phyloP scores from a whole-genome alignment of 257 asterid species.

The Scutellaria baicalensis region DNA sequence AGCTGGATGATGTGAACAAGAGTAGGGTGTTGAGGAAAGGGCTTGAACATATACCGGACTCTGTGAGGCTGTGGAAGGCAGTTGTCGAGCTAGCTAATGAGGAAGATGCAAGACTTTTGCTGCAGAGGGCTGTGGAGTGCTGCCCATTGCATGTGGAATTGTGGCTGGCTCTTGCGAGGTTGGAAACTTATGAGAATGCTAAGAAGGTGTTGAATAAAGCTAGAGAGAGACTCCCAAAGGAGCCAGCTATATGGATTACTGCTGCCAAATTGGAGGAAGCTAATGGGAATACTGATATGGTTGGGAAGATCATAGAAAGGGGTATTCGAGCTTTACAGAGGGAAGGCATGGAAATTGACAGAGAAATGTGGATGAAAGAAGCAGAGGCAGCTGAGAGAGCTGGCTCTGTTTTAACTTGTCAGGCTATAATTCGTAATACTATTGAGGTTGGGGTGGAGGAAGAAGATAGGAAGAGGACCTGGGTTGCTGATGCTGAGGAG shows the following conservation, averaged over 20 bases:
- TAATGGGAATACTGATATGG: conserved; percentile 60
- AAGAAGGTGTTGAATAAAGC: conserved; percentile 84
- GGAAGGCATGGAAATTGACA: conserved; percentile 80
- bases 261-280: conserved; percentile 95
- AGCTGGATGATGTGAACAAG: conserved; percentile 59
- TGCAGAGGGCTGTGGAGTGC: conserved; percentile 84
- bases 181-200: conserved; percentile 74
- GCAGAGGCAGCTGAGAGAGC: conserved; percentile 96
- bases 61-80: conserved; percentile 93
- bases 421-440: conserved; percentile 74
- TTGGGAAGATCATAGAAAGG: conserved; percentile 73
- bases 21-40: conserved; percentile 79
- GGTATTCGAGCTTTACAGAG: conserved; percentile 78
- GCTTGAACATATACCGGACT: conserved; percentile 75
- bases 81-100: conserved; percentile 89
- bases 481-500: conserved; percentile 99
- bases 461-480: conserved; percentile 89
- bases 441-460: conserved; percentile 87
- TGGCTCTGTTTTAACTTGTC: conserved; percentile 79
- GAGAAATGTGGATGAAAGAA: conserved; percentile 94
- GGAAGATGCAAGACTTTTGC: conserved; percentile 64
- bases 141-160: conserved; percentile 64
- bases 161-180: conserved; percentile 89
- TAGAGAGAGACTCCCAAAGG: conserved; percentile 73
- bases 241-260: conserved; percentile 89